A percentile compares a stretch with the other conserved stretches of the same genome.
Evolutionary conservation across 2,329 filamentous ascomycete genomes (phyloP).

Genomic region (Neopestalotiopsis sp.): DNA sequence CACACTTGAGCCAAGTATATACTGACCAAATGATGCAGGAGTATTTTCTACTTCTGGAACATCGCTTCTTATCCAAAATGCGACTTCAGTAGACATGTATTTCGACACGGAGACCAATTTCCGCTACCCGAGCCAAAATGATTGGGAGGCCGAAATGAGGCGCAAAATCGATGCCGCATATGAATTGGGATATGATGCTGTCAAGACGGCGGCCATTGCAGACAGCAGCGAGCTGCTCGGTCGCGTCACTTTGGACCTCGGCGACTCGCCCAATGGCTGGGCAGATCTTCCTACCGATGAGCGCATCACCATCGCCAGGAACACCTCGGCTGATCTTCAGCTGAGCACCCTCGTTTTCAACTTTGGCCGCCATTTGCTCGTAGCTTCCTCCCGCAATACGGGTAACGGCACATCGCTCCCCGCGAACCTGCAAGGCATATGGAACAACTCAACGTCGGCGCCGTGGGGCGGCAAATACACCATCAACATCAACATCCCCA

Average conservation of each 20-base stretch:
- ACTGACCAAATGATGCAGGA: background rate
- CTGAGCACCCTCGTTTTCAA: constrained; percentile 37
- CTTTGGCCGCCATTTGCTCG: constrained; percentile 39
- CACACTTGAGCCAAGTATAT: rapidly evolving
- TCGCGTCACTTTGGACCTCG: constrained; percentile 29
- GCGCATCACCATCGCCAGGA: constrained; percentile 22
- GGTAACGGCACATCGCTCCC: constrained; percentile 30
- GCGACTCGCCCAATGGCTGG: constrained; percentile 22
- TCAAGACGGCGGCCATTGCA: constrained; percentile 24
- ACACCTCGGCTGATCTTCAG: constrained; percentile 31
- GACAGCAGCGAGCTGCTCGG: constrained; percentile 29
- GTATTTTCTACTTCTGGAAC: background rate
- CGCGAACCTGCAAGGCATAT: constrained; percentile 42
- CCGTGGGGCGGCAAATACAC: constrained; percentile 25
- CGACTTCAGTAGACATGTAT: constrained; percentile 32
- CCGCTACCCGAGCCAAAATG: constrained; percentile 27
- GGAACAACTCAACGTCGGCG: constrained; percentile 33
- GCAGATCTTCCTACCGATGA: constrained; percentile 17
- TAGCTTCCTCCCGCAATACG: constrained; percentile 31
- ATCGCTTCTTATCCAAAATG: constrained; percentile 1
- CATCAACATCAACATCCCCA: constrained; percentile 29
- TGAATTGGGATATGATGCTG: constrained; percentile 22
- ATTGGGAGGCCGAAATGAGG: constrained; percentile 30
- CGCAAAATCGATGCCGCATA: constrained; percentile 32
- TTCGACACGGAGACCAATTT: constrained; percentile 33